These are phyloP conservation scores for Blastobotrys arbuscula DNA, from an alignment of 1,139 yeast genomes.

Conservation along the genomic window DNA sequence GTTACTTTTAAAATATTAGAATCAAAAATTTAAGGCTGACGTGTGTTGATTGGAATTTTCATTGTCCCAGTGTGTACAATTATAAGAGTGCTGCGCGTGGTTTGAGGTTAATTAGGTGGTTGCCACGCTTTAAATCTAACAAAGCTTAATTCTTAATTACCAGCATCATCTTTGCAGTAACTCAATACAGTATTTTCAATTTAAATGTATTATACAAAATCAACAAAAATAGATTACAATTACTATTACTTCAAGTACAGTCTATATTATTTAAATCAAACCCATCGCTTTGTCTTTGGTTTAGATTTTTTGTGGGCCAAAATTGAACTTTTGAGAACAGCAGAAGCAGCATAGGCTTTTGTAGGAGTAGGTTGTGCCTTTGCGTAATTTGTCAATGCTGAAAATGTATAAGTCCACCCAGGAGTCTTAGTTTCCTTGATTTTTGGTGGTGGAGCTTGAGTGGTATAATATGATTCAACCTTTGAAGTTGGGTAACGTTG, in stretches of 20 bases:
- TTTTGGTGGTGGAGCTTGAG: constrained; percentile 29
- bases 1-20: too few species aligned
- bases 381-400: constrained; percentile 63
- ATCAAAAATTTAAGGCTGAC: background rate
- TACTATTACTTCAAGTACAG: too few species aligned
- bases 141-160: too few species aligned
- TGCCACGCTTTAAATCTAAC: too few species aligned
- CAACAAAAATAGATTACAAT: too few species aligned
- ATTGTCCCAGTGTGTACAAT: too few species aligned
- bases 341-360: constrained; percentile 25
- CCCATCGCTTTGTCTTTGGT: constrained; percentile 6
- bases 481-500: constrained; percentile 50
- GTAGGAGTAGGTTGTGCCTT: constrained; percentile 26
- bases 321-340: constrained; percentile 9
- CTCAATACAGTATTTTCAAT: too few species aligned
- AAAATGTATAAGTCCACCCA: constrained; percentile 71
- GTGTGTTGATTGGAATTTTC: background rate
- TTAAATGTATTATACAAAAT: too few species aligned
- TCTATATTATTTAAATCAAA: too few species aligned
- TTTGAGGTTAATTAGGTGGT: too few species aligned
- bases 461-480: constrained; percentile 45
- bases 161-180: too few species aligned
- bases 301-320: constrained; percentile 11
- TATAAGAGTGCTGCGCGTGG: too few species aligned
- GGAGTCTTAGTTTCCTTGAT: constrained; percentile 66